A percentile compares a stretch with the other conserved stretches of the same genome.
Evolutionary conservation across 345 rosid species (phyloP).

Genomic region (Corchorus capsularis): DNA sequence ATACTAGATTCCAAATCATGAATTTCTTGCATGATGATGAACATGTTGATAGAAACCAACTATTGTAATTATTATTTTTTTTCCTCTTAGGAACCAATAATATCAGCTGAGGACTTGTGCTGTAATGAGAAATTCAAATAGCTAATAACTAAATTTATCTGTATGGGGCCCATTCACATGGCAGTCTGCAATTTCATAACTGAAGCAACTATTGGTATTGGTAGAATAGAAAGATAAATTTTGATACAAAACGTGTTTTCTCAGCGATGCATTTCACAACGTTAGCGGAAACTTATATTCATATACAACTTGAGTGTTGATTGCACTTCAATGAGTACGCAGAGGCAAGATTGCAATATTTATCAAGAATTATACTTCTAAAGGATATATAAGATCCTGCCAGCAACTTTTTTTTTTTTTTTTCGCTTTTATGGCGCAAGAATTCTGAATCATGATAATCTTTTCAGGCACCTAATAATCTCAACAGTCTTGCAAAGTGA

Average conservation of each 20-base stretch:
- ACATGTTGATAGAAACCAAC: too few species aligned
- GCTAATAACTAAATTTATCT: background rate
- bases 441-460: slow-evolving; percentile 15
- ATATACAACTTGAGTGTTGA: background rate
- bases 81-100: too few species aligned
- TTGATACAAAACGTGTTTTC: background rate
- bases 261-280: background rate
- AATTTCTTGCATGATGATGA: too few species aligned
- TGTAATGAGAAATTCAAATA: background rate
- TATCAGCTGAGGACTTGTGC: too few species aligned
- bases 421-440: background rate
- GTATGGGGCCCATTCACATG: background rate
- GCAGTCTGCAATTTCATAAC: background rate
- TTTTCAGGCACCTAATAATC: slow-evolving; percentile 77
- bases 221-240: slow-evolving; percentile 1
- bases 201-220: background rate
- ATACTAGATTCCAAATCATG: background rate
- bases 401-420: background rate
- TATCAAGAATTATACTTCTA: background rate
- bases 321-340: background rate
- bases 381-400: background rate
- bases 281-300: background rate
- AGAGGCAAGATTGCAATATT: background rate
- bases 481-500: slow-evolving; percentile 96
- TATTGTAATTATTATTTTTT: too few species aligned